Base-by-base conservation (phyloP, 176 grass and related monocot species). In the Cenchrus purpureus region DNA sequence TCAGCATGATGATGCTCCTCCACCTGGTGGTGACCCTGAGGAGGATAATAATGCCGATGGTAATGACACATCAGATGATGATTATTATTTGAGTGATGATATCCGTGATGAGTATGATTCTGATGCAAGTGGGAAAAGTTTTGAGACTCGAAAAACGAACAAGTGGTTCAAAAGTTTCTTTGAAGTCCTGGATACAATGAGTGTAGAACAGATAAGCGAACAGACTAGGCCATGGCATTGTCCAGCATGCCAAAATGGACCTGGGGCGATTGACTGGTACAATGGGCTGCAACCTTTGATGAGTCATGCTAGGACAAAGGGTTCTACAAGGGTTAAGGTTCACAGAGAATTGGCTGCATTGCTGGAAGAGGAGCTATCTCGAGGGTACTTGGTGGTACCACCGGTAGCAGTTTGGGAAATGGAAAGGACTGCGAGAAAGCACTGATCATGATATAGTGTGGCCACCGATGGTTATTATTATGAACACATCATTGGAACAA, bases 401-500 rank as follows among this genome's bases (percentile, higher is more conserved):
- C n/a, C n/a, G n/a, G n/a, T n/a, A n/a, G n/a, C n/a, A n/a, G 79
- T 98, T 88, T 60, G 90, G 91, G 44, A 89, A 96, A 82, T 98
- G 97, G 97, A 84, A 95, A 66, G 97, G 97, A 8, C 83, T 98
- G 53, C 62, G 55, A 17, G 88, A 90, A 74, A 86, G 71, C 68
- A 79, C 86, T 55, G 91, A 89, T 75, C 75, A 78, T 7, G 46
- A 87, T 54, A 98, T 98, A 68, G 86, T 98, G 16, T 98, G 97
- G 97, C 93, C 97, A 66, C 97, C 97, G 34, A 98, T 98, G 86
- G 91, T 98, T 81, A 79, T 96, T 85, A 86, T 98, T 49, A 94
- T 87, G 91, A 98, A 98, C 74, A 98, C 97, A 8, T 71, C 58
- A 2, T 59, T 98, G 70, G 93, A 95, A 57, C 62, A 90, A 68